Percentiles rank a stretch among this genome's conserved stretches.
These are phyloP conservation scores for Stagonosporopsis cucurbitacearum DNA, from an alignment of 2,329 filamentous ascomycete genomes.

Conservation along the genomic window DNA sequence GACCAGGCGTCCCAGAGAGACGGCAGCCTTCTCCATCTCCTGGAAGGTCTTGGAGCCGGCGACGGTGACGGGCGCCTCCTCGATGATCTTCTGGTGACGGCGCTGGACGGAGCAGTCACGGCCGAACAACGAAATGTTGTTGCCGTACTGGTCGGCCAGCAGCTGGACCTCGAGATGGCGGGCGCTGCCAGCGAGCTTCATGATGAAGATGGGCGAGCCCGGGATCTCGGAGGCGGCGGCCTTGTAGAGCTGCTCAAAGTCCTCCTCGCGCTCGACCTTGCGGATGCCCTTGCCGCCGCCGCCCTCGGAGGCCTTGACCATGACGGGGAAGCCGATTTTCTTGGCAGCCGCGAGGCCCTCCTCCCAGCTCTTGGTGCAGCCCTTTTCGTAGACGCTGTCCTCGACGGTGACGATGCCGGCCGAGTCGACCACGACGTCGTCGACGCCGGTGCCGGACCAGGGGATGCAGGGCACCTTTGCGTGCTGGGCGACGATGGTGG, in stretches of 20 bases:
- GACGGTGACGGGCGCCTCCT: constrained; percentile 97
- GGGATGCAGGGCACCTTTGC: constrained; percentile 95
- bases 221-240: constrained; percentile 97
- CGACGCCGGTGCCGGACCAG: constrained; percentile 96
- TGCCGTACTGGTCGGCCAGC: constrained; percentile 97
- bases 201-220: constrained; percentile 99
- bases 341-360: constrained; percentile 87
- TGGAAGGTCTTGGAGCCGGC: constrained; percentile 89
- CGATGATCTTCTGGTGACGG: constrained; percentile 99
- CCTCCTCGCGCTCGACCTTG: constrained; percentile 84
- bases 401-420: constrained; percentile 90
- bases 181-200: constrained; percentile 97
- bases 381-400: constrained; percentile 84
- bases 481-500: constrained; percentile 98
- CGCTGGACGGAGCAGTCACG: constrained; percentile 98
- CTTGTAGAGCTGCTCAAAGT: constrained; percentile 88
- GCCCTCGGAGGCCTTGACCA: constrained; percentile 99
- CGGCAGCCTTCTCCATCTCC: constrained; percentile 95
- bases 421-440: constrained; percentile 77
- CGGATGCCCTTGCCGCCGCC: constrained; percentile 99
- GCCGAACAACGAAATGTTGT: constrained; percentile 98
- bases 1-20: constrained; percentile 90
- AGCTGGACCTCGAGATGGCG: constrained; percentile 97
- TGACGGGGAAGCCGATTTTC: constrained; percentile 96
- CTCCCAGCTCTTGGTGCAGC: constrained; percentile 87